Evolutionary conservation across 805 yeast genomes (phyloP).

Genomic region (Debaryomyces tyrocola): DNA sequence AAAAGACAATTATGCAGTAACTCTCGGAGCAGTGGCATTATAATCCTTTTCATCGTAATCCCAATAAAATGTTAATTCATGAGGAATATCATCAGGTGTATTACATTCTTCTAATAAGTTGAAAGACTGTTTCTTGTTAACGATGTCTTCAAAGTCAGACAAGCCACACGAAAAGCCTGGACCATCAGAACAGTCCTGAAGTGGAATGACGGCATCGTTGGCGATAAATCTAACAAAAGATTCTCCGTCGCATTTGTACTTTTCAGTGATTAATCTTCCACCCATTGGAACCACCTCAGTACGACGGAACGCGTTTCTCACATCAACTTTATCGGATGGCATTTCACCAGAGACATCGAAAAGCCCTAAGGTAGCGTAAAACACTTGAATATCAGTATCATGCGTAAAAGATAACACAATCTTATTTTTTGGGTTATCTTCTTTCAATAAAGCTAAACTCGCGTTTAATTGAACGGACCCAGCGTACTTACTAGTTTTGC

Average conservation of each 20-base stretch:
- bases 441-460: conserved; percentile 44
- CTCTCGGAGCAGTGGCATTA: conserved; percentile 8
- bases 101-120: conserved; percentile 14
- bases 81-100: conserved; percentile 10
- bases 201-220: conserved; percentile 57
- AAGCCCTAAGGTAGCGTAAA: conserved; percentile 61
- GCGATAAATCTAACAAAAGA: conserved; percentile 48
- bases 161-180: conserved; percentile 51
- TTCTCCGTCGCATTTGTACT: conserved; percentile 43
- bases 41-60: conserved; percentile 18
- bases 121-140: conserved; percentile 10
- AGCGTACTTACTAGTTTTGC: conserved; percentile 51
- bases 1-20: conserved; percentile 1
- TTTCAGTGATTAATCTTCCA: conserved; percentile 51
- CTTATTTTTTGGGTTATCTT: conserved; percentile 41
- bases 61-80: conserved; percentile 23
- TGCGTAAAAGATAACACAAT: conserved; percentile 69
- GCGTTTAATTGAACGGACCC: conserved; percentile 55
- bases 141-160: conserved; percentile 6
- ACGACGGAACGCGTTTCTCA: conserved; percentile 22
- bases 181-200: conserved; percentile 48
- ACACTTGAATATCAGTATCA: conserved; percentile 61
- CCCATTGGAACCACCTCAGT: conserved; percentile 59
- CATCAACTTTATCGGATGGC: conserved; percentile 31
- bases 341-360: conserved; percentile 38